Base-by-base conservation (phyloP, 129 eudicot species). In the Flaveria brownii region DNA sequence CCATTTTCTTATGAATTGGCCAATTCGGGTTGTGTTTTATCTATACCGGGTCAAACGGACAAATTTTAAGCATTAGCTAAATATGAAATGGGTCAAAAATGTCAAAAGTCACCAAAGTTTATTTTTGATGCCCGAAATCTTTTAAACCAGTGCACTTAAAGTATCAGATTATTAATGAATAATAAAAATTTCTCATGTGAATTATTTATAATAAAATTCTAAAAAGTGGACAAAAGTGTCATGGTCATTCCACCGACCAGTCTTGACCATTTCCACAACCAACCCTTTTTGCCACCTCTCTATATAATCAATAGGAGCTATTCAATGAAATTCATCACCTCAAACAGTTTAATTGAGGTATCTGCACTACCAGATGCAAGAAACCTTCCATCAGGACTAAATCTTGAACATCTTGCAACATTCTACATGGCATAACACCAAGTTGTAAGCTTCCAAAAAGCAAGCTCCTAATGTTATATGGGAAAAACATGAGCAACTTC, bases 301-400 rank as follows among this genome's bases (percentile, higher is more conserved):
- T 11, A 22, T 74, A 64, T 25, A 74, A 74, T 36, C 30, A 42
- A 72, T 23, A 28, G 49, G 72, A 60, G 33, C 73, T 62, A 20
- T 1, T 33, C 25, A 72, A 46, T 16, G 61, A 71, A 77, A 17
- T 16, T 45, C 9, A 82, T 74, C 60, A 92, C 98, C 98, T 92
- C 98, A 79, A 92, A 89, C 57, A 92, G 88, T 78, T 92, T 92
- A 71, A 89, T 84, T 68, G 98, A 92, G 52, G 86, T 81, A 81
- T 92, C 98, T 43, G 93, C 90, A 84, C 96, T 92, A 73, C 93
- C 94, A 45, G 98, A 82, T 60, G 96, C 96, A 62, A 92, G 78
- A 83, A 80, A 92, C 79, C 83, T 89, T 80, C 98, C 98, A 83
- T 92, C 96, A 42, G 96, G 92, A 83, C 98, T 92, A 78, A 92